Base-by-base conservation (phyloP, 768 basidiomycete genomes). In the Mycena belliarum region DNA sequence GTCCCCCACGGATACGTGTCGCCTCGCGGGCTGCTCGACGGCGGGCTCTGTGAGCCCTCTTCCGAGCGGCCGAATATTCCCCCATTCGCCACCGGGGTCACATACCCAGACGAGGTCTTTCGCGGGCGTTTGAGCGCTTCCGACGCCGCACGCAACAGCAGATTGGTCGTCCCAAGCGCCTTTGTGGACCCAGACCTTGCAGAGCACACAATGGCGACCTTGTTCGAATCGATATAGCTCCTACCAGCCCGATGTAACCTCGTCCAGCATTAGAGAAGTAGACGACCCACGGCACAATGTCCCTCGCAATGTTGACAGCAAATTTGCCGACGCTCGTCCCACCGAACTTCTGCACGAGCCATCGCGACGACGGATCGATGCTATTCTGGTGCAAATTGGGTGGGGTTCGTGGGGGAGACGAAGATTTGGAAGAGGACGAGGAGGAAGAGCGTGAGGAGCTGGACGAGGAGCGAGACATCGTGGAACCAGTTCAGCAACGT, bases 121-220 rank as follows among this genome's bases (percentile, higher is more conserved):
- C 66, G 64, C 25, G 72, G 55, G 6, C 78, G 84, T 46, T 79
- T 78, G 12, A 91, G 78, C 0, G 93, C 90, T 72, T 98, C 90
- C 1, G 85, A 79, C 0, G 95, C 93, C 0, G 96, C 95, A 48
- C 86, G 86, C 11, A 99, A 80, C 0, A 99, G 82, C 0, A 99
- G 81, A 68, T 93, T 98, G 6, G 97, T 99, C 0, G 97, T 99
- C 5, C 97, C 97, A 3, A 96, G 80, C 0, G 89, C 89, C 70
- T 99, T 99, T 0, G 95, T 97, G 0, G 89, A 89, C 1, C 93
- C 96, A 6, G 96, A 98, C 2, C 97, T 88, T 0, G 97, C 97
- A 0, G 97, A 98, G 68, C 97, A 99, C 6, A 99, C 97, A 60
- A 99, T 77, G 0, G 89, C 95, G 54, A 99, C 84, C 62, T 91